Evolutionary conservation across 192 early-diverging fungal species (phyloP), one percentile per base, ranked within the genome.

Genomic region (Lunasporangiospora selenospora): DNA sequence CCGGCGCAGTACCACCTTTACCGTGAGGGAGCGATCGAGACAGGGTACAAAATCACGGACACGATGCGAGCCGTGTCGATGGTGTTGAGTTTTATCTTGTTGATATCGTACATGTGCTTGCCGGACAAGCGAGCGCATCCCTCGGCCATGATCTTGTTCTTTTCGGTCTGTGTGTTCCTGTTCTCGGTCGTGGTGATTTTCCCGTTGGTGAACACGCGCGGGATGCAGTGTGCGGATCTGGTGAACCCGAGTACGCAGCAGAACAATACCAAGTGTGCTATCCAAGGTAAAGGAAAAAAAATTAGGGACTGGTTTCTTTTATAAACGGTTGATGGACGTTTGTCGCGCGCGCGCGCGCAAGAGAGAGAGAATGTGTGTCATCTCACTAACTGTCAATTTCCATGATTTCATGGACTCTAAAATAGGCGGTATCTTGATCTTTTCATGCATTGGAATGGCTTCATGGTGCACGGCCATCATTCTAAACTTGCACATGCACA

Each of bases 401-500:
- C 24, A n/a, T n/a, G n/a, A n/a, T n/a, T n/a, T n/a, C n/a, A n/a
- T n/a, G n/a, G n/a, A n/a, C n/a, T n/a, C n/a, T n/a, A n/a, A 46
- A 34, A 21, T 39, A 80, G 80, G 83, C 18, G 81, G 51, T 0
- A 69, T 81, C 7, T 37, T 85, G 3, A 75, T 85, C 36, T 85
- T 83, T 66, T 46, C 75, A 3, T 78, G 81, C 0, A 29, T 80
- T 24, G 60, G 77, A 0, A 81, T 80, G 15, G 45, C 53, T 13
- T 50, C 71, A 2, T 85, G 83, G 83, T 58, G 75, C 37, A 78
- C 81, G n/a, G 47, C 78, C 26, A 65, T 85, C 50, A 59, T 85
- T 46, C 41, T 81, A 10, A 67, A 80, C 43, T 36, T 84, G n/a
- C 82, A 84, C 43, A 15, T 85, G 2, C 79, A 85, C 56, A 83